phyloP scores from a whole-genome alignment of 2,329 filamentous ascomycete genomes.

The Tolypocladium inflatum region DNA sequence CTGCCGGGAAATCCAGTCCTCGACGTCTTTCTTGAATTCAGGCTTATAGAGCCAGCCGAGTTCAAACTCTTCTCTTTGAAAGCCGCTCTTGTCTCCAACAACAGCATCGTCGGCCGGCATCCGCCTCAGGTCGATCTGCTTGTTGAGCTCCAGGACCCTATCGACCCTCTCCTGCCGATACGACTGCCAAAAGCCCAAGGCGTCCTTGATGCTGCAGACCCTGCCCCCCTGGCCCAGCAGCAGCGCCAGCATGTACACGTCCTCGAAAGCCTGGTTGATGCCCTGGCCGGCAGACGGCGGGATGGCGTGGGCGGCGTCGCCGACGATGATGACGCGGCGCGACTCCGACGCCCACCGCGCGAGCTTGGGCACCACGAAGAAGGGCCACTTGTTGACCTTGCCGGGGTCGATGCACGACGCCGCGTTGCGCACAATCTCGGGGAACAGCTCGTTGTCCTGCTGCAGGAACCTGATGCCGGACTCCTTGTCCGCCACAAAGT shows the following conservation, averaged over 20 bases:
- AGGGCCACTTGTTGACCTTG: slow-evolving; percentile 37
- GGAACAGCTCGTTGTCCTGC: slow-evolving; percentile 23
- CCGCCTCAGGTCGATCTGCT: slow-evolving; percentile 35
- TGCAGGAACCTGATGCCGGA: slow-evolving; percentile 23
- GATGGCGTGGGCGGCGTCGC: slow-evolving; percentile 39
- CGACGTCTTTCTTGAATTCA: background rate
- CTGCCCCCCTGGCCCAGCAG: slow-evolving; percentile 19
- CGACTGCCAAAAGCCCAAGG: slow-evolving; percentile 33
- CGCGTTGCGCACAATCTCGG: slow-evolving; percentile 24
- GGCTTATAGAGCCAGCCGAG: background rate
- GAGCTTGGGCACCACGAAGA: slow-evolving; percentile 36
- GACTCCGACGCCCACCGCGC: slow-evolving; percentile 29
- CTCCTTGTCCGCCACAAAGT: slow-evolving; percentile 27
- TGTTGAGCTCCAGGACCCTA: slow-evolving; percentile 35
- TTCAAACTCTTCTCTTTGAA: background rate
- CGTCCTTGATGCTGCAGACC: slow-evolving; percentile 14
- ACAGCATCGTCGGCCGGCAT: slow-evolving; percentile 25
- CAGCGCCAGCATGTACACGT: slow-evolving; percentile 34
- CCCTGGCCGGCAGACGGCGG: slow-evolving; percentile 37
- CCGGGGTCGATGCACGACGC: slow-evolving; percentile 18
- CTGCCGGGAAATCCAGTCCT: background rate
- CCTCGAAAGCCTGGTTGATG: slow-evolving; percentile 38
- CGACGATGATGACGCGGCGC: slow-evolving; percentile 31
- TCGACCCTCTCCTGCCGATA: slow-evolving; percentile 38
- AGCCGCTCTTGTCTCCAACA: slow-evolving; percentile 9